Base-by-base conservation (phyloP, 2,329 filamentous ascomycete genomes). In the Pseudogymnoascus sp. region DNA sequence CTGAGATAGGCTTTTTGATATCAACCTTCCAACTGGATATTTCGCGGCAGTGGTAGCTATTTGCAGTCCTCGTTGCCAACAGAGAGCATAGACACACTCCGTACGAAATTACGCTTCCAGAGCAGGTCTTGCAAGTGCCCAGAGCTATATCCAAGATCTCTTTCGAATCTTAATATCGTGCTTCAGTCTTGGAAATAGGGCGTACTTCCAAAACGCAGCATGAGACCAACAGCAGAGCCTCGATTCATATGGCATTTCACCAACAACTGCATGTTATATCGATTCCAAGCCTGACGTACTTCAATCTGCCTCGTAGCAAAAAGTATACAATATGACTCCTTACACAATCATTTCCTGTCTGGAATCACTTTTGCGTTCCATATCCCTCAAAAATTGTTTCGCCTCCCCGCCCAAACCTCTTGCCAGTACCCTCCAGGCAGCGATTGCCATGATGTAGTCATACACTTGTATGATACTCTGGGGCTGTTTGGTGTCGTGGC, bases 181-280 rank as follows among this genome's bases (percentile, higher is more conserved):
- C 50, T 33, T 31, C 10, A 10, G 10, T 56, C 26, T 31, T 31
- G n/a, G 46, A 56, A 19, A n/a, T n/a, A n/a, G n/a, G n/a, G n/a
- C n/a, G 26, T 3, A 56, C 46, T 19, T 33, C 29, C 29, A 56
- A 56, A 56, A 56, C 50, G 29, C 29, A 33, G 17, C 42, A 29
- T 56, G 9, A 15, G 50, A 56, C 50, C 50, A 56, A 13, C 50
- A 33, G 50, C 50, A 56, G 17, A 56, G 23, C 50, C 29, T 33
- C 50, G 26, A 56, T 33, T 56, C 50, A 56, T 56, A 56, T 56
- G 50, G 50, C 50, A 56, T 56, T 33, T 33, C 29, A 33, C 50
- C 50, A 33, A 33, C 10, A 2, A 4, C 50, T 33, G 50, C 26
- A 17, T 10, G n/a, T 21, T n/a, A 56, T 56, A n/a, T 3, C 10